Evolutionary conservation across 2,329 filamentous ascomycete species (phyloP).

Genomic region (Fusarium luffae): DNA sequence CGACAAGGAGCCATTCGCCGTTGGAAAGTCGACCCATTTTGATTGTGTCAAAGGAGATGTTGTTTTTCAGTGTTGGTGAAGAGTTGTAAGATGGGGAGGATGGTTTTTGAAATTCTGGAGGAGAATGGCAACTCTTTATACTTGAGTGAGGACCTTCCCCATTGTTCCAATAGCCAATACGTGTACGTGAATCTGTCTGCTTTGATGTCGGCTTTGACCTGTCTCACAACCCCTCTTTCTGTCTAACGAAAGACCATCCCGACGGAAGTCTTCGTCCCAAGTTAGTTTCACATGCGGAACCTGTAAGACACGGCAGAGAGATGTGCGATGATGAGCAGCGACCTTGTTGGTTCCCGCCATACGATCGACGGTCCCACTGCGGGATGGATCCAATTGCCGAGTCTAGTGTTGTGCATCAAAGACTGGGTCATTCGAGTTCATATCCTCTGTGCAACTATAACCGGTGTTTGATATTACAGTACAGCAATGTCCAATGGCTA

Average conservation of each 20-base stretch:
- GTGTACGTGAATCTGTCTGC: not conserved
- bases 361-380: not conserved
- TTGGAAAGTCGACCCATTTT: constrained; percentile 14
- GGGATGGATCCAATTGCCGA: not conserved
- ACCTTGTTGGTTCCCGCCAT: not conserved
- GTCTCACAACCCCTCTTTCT: not conserved
- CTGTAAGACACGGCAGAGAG: not conserved
- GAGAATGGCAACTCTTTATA: no score
- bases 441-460: not conserved
- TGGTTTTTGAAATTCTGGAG: no score
- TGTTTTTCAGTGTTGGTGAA: not conserved
- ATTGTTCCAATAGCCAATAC: no score
- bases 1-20: constrained; percentile 19
- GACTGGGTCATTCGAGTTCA: not conserved
- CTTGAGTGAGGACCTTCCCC: not conserved
- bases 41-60: not conserved
- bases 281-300: not conserved
- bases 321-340: not conserved
- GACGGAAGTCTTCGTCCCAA: not conserved
- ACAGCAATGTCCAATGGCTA: not conserved
- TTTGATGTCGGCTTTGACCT: not conserved
- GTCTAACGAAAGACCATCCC: not conserved
- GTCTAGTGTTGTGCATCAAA: not conserved
- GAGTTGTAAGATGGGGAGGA: not conserved
- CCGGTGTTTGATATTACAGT: fast-evolving